Percentiles rank a stretch among this genome's conserved stretches.
phyloP scores from a whole-genome alignment of 1,284 basidiomycete genomes.

The Meripilus lineatus region DNA sequence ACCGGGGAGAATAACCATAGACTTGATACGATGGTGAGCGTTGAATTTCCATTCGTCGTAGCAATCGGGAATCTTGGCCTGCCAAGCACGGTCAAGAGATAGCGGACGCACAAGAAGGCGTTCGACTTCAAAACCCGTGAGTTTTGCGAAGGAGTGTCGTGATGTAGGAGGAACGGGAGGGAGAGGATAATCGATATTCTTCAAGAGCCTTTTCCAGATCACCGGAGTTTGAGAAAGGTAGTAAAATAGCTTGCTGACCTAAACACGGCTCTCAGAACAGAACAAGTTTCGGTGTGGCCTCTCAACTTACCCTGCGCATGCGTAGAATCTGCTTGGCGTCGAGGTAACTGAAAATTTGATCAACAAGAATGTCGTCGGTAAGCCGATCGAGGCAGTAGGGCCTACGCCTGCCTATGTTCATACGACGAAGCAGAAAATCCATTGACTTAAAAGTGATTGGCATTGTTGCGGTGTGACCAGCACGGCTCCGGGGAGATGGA shows the following conservation, averaged over 20 bases:
- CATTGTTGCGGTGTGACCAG: too few species aligned
- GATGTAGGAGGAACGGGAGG: conserved; percentile 59
- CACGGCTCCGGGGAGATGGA: too few species aligned
- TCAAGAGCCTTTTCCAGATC: conserved; percentile 65
- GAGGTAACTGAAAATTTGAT: conserved; percentile 43
- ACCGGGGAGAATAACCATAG: conserved; percentile 62
- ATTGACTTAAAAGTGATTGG: too few species aligned
- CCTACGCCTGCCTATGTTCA: too few species aligned
- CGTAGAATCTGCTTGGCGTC: conserved; percentile 50
- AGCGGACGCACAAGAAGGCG: conserved; percentile 56
- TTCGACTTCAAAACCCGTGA: conserved; percentile 57
- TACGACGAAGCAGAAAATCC: too few species aligned
- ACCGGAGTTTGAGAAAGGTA: conserved; percentile 58
- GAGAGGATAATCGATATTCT: conserved; percentile 46
- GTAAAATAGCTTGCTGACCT: conserved; percentile 55
- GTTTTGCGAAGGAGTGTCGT: conserved; percentile 35
- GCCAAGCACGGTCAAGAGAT: conserved; percentile 43
- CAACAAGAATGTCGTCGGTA: conserved; percentile 40
- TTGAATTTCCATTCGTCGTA: conserved; percentile 31
- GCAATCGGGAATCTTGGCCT: conserved; percentile 3
- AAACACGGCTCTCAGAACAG: not conserved
- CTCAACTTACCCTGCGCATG: conserved; percentile 41
- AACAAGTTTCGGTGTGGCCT: not conserved
- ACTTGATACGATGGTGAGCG: conserved; percentile 41
- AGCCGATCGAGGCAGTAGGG: conserved; percentile 10